Conservation (phyloP, 768 basidiomycete genomes). For the Psilocybe azurescens region DNA sequence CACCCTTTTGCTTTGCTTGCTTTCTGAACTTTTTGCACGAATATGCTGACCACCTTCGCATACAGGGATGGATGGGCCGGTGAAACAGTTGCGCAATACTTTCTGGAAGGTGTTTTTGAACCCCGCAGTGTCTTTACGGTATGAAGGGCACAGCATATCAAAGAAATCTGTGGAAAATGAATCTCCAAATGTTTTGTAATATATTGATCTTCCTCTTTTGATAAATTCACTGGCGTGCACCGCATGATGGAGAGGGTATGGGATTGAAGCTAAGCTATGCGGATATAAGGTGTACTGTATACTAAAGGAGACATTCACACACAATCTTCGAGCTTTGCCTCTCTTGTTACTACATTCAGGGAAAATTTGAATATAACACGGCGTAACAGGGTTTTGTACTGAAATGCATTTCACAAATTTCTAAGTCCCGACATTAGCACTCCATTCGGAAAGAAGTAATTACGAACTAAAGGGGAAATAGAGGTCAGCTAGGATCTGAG, state of each 20-base stretch:
- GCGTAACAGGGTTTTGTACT: no score
- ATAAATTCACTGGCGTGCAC: no score
- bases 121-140: neutral
- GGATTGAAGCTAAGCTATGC: neutral
- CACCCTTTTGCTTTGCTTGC: slow-evolving; percentile 11
- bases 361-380: no score
- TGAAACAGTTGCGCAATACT: neutral
- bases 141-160: neutral
- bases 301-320: neutral
- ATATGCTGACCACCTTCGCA: slow-evolving; percentile 12
- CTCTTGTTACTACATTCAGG: no score
- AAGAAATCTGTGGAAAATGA: neutral
- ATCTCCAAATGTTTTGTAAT: neutral
- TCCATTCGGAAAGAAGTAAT: no score
- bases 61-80: slow-evolving; percentile 70
- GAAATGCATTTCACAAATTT: no score
- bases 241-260: neutral
- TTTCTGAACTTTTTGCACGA: neutral
- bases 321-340: no score
- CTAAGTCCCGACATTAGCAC: no score
- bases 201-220: neutral
- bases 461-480: no score
- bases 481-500: no score
- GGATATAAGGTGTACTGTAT: neutral
- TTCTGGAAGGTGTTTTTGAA: neutral